A percentile compares a stretch with the other conserved stretches of the same genome.
Conservation (phyloP, 179 eudicot species). For the Beta macrorhiza region DNA sequence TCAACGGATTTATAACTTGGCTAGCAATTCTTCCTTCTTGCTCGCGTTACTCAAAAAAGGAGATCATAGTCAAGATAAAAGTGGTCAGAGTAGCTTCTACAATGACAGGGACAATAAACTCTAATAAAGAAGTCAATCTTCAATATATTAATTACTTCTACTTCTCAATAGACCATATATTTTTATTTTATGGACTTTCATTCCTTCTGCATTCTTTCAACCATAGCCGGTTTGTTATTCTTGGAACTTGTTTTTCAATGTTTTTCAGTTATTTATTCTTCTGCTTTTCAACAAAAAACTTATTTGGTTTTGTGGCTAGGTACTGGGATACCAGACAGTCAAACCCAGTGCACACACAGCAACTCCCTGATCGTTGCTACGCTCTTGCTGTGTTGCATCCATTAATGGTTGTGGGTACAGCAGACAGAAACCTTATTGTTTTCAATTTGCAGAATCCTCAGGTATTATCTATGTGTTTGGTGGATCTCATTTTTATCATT, state of each 20-base stretch:
- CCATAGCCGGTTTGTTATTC: not conserved
- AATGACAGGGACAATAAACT: too few relatives aligned
- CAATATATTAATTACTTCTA: too few relatives aligned
- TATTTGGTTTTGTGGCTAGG: constrained; percentile 37
- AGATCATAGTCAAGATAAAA: too few relatives aligned
- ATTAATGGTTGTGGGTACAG: constrained; percentile 87
- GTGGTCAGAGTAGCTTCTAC: too few relatives aligned
- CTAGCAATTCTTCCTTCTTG: too few relatives aligned
- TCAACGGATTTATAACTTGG: too few relatives aligned
- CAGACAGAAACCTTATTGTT: constrained; percentile 76
- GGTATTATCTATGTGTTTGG: constrained; percentile 39
- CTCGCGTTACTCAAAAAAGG: too few relatives aligned
- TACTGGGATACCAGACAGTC: constrained; percentile 93
- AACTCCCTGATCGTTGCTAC: constrained; percentile 96
- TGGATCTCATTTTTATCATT: not conserved
- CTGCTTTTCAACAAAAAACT: not conserved
- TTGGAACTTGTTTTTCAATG: not conserved
- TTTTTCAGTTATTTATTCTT: not conserved
- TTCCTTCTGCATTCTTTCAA: not conserved
- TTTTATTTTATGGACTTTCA: not conserved
- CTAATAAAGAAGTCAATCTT: too few relatives aligned
- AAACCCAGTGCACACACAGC: constrained; percentile 73
- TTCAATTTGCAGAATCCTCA: constrained; percentile 93
- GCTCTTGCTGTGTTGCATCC: constrained; percentile 74
- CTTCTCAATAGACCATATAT: not conserved